A percentile compares a stretch with the other conserved stretches of the same genome.
Evolutionary conservation across 1,284 basidiomycete genomes (phyloP).

Genomic region (Somion occarium): DNA sequence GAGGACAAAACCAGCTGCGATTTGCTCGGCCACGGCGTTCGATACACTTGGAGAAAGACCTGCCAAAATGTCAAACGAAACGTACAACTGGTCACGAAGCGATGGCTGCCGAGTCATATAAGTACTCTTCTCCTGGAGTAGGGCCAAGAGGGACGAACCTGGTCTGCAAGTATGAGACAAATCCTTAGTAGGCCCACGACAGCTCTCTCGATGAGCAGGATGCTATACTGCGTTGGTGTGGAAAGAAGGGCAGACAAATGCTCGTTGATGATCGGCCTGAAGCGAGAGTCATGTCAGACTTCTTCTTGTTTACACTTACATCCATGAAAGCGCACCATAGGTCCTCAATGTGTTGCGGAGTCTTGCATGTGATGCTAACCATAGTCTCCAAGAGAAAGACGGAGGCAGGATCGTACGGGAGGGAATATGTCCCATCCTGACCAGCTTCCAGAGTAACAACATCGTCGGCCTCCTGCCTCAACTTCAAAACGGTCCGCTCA

Average conservation of each 20-base stretch:
- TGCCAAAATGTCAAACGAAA: slow-evolving; percentile 87
- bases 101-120: slow-evolving; percentile 13
- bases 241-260: slow-evolving; percentile 82
- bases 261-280: slow-evolving; percentile 89
- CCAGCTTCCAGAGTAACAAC: slow-evolving; percentile 29
- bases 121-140: not conserved
- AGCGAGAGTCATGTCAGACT: slow-evolving; percentile 1
- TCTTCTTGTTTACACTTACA: not conserved
- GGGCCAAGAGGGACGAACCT: slow-evolving; percentile 40
- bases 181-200: slow-evolving; percentile 86
- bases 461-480: slow-evolving; percentile 67
- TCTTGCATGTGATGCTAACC: slow-evolving; percentile 80
- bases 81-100: slow-evolving; percentile 87
- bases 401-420: slow-evolving; percentile 92
- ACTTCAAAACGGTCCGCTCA: slow-evolving; percentile 71
- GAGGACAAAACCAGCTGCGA: slow-evolving; percentile 78
- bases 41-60: slow-evolving; percentile 74
- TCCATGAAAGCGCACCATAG: slow-evolving; percentile 59
- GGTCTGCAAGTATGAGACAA: slow-evolving; percentile 74
- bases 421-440: slow-evolving; percentile 37
- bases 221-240: slow-evolving; percentile 77
- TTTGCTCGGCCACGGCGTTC: slow-evolving; percentile 87
- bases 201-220: slow-evolving; percentile 92
- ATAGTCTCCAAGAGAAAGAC: slow-evolving; percentile 94
- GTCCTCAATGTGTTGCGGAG: slow-evolving; percentile 76